Conservation (phyloP, 495 filamentous ascomycete species). For the Corynascus novoguineensis region DNA sequence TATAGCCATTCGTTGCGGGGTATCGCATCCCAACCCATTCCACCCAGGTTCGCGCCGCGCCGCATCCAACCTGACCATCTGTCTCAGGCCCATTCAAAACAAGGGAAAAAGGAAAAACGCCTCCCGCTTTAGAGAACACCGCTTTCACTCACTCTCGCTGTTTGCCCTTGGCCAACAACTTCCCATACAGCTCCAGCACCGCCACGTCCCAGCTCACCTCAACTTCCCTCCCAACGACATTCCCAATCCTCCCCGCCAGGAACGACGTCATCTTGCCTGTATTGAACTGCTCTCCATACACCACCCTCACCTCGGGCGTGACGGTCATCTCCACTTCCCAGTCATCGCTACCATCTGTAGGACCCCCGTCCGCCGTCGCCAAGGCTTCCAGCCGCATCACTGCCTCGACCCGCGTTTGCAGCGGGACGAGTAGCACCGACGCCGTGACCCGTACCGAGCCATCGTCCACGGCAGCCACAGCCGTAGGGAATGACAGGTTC, state of each 20-base stretch:
- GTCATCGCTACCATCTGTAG: not conserved
- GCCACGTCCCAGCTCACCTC: constrained; percentile 49
- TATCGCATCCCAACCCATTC: constrained; percentile 4
- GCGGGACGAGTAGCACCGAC: constrained; percentile 49
- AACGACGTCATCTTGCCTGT: constrained; percentile 59
- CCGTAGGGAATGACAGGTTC: constrained; percentile 49
- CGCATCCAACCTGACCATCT: not conserved
- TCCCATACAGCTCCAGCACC: constrained; percentile 51
- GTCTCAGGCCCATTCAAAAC: not conserved
- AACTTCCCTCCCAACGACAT: constrained; percentile 27
- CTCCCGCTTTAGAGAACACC: not conserved
- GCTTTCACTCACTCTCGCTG: not conserved
- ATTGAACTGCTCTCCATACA: constrained; percentile 64
- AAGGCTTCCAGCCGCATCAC: constrained; percentile 34
- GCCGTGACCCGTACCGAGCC: constrained; percentile 42
- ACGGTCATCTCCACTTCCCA: constrained; percentile 43
- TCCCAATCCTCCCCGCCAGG: constrained; percentile 44
- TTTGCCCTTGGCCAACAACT: constrained; percentile 49
- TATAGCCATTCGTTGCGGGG: constrained; percentile 5
- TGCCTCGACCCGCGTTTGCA: constrained; percentile 58
- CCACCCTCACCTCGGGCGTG: constrained; percentile 45
- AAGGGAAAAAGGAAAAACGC: too few species aligned
- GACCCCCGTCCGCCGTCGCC: constrained; percentile 42
- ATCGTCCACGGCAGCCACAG: constrained; percentile 33
- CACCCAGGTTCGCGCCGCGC: not conserved